These are phyloP conservation scores for Daldinia childiae DNA, from an alignment of 495 filamentous ascomycete genomes.

Conservation along the genomic window DNA sequence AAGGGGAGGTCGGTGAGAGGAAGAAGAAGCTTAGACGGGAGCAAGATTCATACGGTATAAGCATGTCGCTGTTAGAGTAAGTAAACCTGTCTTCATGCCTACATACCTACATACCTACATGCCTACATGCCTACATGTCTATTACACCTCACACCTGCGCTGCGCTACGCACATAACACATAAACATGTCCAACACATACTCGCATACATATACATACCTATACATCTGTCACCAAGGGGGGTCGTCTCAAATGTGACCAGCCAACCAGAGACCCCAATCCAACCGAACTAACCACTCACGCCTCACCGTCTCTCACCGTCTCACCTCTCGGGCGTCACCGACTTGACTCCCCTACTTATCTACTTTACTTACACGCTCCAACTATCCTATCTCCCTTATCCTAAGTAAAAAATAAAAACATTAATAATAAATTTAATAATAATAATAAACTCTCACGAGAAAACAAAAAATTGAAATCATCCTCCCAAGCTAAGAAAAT, in stretches of 20 bases:
- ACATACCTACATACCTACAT: background rate
- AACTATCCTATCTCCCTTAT: conserved; percentile 6
- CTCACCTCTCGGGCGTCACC: conserved; percentile 36
- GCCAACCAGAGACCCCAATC: background rate
- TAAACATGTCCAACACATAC: conserved; percentile 12
- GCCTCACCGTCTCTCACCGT: conserved; percentile 30
- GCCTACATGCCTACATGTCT: background rate
- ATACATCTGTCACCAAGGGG: conserved; percentile 4
- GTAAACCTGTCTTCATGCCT: conserved; percentile 13
- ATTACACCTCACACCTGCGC: conserved; percentile 11
- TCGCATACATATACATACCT: background rate
- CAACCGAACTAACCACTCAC: conserved; percentile 26
- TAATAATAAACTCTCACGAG: background rate
- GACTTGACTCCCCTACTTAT: conserved; percentile 8
- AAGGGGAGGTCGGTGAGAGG: conserved; percentile 21
- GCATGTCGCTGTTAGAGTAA: conserved; percentile 46
- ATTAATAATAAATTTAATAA: background rate
- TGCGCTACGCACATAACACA: conserved; percentile 22
- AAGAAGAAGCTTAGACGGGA: background rate
- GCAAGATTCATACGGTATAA: conserved; percentile 3
- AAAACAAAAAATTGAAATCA: background rate
- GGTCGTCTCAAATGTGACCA: background rate
- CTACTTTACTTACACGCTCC: too few species aligned
- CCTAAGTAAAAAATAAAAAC: conserved; percentile 9
- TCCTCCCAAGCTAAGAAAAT: background rate